Base-by-base conservation (phyloP, 1,284 basidiomycete genomes). In the Ganoderma resinaceum region DNA sequence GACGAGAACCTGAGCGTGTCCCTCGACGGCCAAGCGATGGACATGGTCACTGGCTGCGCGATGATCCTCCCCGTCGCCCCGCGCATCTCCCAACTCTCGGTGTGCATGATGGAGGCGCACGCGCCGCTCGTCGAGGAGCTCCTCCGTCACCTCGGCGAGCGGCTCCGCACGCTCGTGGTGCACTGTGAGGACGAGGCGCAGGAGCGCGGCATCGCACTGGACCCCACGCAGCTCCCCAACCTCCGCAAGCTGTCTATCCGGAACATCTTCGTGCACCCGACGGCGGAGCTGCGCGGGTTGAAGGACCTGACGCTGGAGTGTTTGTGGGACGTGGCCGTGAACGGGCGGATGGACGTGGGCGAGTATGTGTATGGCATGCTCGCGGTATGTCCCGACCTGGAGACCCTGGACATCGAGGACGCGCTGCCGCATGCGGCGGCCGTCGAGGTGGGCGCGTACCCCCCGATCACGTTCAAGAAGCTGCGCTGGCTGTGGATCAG, bases 301-400 rank as follows among this genome's bases (percentile, higher is more conserved):
- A 60, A 8, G 46, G 49, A 65, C 9, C 46, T 68, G n/a, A 57
- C 49, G 18, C 38, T 68, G 4, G 31, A 61, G 29, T 6, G 33
- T 14, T 23, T 68, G 37, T 64, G 63, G 59, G 52, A 31, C 23
- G 62, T n/a, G 23, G 53, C 20, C 31, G 62, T 7, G 33, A 53
- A 53, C 37, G 33, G 29, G 40, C 37, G n/a, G 14, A 42, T 43
- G 18, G 7, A 46, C 23, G 52, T 26, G 40, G 42, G 29, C 14
- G 31, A 57, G 33, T 62, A 58, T 33, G 35, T 68, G 38, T 65
- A 64, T 59, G 40, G 40, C n/a, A 37, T 68, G 58, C 66, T 68
- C 52, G 38, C 62, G 11, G 23, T 35, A 33, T 68, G 62, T 26
- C 66, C 66, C 3, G 40, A 68, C 38, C 60, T 68, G 14, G 60